Evolutionary conservation across 352 stramenopile genomes (phyloP).

Genomic region (Pythium brachiatum): DNA sequence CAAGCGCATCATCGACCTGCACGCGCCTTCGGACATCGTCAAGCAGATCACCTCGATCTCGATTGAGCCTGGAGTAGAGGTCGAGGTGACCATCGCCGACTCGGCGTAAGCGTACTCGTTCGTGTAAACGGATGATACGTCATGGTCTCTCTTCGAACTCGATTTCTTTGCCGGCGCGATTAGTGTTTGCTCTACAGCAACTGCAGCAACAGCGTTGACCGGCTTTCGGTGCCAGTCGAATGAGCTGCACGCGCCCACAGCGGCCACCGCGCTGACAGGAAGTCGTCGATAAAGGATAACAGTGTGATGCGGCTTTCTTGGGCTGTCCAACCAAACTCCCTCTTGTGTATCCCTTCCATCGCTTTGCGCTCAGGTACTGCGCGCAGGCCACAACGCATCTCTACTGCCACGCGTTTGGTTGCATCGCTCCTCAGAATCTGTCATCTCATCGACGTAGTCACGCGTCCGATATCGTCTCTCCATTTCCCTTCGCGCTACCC

Average conservation of each 20-base stretch:
- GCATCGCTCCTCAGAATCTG: too few relatives aligned
- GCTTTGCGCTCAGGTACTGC: too few relatives aligned
- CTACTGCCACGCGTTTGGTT: too few relatives aligned
- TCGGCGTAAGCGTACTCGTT: conserved; percentile 55
- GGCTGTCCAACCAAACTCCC: not conserved
- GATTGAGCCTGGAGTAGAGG: conserved; percentile 98
- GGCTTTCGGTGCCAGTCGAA: not conserved
- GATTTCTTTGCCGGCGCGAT: not conserved
- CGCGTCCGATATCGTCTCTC: too few relatives aligned
- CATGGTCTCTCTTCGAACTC: not conserved
- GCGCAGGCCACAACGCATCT: too few relatives aligned
- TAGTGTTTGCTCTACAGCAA: not conserved
- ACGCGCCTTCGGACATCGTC: conserved; percentile 98
- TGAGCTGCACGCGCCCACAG: not conserved
- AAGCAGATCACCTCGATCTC: conserved; percentile 99
- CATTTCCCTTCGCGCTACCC: too few relatives aligned
- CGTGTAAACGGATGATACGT: not conserved
- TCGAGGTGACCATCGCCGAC: conserved; percentile 98
- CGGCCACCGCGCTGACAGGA: not conserved
- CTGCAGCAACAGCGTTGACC: not conserved
- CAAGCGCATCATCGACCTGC: conserved; percentile 99
- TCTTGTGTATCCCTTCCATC: too few relatives aligned
- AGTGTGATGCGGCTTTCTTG: not conserved
- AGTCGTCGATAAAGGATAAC: not conserved
- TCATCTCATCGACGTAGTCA: too few relatives aligned